Base-by-base conservation (phyloP, 441 rosid species). In the Jatropha multifida region DNA sequence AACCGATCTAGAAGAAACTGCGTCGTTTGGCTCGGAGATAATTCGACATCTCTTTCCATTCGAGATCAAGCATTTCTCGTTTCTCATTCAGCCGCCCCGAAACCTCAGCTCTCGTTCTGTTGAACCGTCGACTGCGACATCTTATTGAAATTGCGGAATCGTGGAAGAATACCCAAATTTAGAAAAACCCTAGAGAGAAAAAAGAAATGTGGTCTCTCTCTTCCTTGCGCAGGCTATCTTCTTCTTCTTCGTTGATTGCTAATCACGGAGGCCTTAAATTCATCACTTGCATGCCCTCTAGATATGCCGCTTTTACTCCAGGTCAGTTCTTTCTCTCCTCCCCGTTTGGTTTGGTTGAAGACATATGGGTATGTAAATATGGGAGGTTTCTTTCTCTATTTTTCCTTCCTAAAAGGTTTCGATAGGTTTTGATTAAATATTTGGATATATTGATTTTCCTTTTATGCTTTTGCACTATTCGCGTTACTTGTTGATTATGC, bases 131-230 rank as follows among this genome's bases (percentile, higher is more conserved):
- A 32, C 32, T 1, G 32, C 32, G 32, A 32, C 1, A 32, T 32
- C 32, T 32, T 32, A 32, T 32, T 32, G 32, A 32, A 32, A 32
- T 32, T 32, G 1, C 32, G 32, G 32, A 32, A 55, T n/a, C 3
- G 3, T 52, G 4, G 49, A 9, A 11, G 11, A 48, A 12, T 10
- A 48, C 26, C 59, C 27, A 58, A 26, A 26, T 10, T 9, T 42
- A 8, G 3, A 27, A 61, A 15, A 26, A 27, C 65, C 14, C 8
- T 48, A n/a, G 27, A 41, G 23, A 12, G 3, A 13, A 5, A 55
- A 56, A 12, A 71, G 65, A 44, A 10, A 71, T 72, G 75, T 46
- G 75, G 75, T 60, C 67, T 60, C 74, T 71, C 7, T 38, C 37
- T 38, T 56, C 74, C 2, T 41, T 71, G 4, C 75, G 67, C 13